Conservation (phyloP, 2,329 filamentous ascomycete genomes). For the Elsinoe arachidis region DNA sequence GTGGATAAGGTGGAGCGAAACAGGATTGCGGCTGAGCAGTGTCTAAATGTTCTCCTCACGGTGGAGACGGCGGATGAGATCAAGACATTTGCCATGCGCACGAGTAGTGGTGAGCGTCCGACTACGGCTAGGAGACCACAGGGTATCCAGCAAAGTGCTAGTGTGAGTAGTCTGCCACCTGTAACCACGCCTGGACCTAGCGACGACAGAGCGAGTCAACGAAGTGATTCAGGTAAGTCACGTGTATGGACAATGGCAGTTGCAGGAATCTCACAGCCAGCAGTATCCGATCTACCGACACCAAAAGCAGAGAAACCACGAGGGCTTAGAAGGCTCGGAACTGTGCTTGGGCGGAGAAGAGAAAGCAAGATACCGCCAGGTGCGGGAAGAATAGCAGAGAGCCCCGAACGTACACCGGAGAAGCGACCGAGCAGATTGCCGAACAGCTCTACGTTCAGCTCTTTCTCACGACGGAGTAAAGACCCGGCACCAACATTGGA, state of each 20-base stretch:
- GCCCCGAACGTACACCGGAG: conserved; percentile 46
- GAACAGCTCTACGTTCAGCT: conserved; percentile 39
- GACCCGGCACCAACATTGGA: conserved; percentile 45
- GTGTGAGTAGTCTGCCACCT: conserved; percentile 23
- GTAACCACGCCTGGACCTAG: conserved; percentile 27
- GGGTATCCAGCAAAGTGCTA: conserved; percentile 14
- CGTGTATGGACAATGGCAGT: background rate
- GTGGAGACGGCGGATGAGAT: conserved; percentile 84
- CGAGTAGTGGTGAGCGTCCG: conserved; percentile 30
- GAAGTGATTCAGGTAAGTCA: conserved; percentile 41
- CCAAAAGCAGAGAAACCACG: conserved; percentile 33
- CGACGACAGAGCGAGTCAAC: conserved; percentile 49
- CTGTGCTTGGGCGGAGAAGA: conserved; percentile 57
- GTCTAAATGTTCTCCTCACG: conserved; percentile 74
- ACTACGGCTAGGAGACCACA: conserved; percentile 6
- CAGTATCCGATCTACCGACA: conserved; percentile 19
- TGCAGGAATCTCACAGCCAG: conserved; percentile 9
- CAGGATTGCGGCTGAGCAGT: conserved; percentile 65
- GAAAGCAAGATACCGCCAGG: conserved; percentile 47
- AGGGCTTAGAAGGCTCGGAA: conserved; percentile 52
- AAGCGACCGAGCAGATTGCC: conserved; percentile 31
- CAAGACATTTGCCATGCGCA: conserved; percentile 53
- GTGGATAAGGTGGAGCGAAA: conserved; percentile 74
- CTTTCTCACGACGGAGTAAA: conserved; percentile 58
- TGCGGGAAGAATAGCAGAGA: conserved; percentile 28